phyloP scores from a whole-genome alignment of 2,329 filamentous ascomycete species.

The Colletotrichum sp. region DNA sequence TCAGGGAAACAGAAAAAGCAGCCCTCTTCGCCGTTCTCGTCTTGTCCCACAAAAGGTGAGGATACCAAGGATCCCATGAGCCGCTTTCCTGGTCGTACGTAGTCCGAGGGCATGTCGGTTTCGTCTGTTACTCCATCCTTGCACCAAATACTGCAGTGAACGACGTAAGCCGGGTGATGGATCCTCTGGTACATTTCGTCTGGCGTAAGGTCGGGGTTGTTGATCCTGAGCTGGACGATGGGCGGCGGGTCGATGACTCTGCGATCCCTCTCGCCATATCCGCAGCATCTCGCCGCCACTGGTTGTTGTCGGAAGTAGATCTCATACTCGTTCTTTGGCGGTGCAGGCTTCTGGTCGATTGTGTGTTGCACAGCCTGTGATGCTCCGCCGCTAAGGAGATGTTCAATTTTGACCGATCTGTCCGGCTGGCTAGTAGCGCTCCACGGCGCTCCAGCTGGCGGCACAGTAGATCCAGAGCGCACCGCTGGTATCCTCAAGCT shows the following conservation, averaged over 20 bases:
- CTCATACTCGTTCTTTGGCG: slow-evolving; percentile 35
- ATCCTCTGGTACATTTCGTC: slow-evolving; percentile 58
- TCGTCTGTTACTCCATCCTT: slow-evolving; percentile 70
- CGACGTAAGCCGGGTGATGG: slow-evolving; percentile 69
- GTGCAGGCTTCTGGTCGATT: neutral
- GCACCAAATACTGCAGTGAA: slow-evolving; percentile 80
- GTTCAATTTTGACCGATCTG: slow-evolving; percentile 23
- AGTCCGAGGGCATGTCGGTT: slow-evolving; percentile 74
- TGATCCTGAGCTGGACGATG: slow-evolving; percentile 76
- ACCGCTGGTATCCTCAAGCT: slow-evolving; percentile 3
- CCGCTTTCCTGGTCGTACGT: slow-evolving; percentile 72
- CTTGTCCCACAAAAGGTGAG: slow-evolving; percentile 76
- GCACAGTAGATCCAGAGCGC: neutral
- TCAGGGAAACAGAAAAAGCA: slow-evolving; percentile 90
- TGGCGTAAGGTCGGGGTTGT: slow-evolving; percentile 57
- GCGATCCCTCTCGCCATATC: slow-evolving; percentile 82
- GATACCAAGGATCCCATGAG: slow-evolving; percentile 82
- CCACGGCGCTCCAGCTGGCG: neutral
- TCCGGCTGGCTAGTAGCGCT: slow-evolving; percentile 15
- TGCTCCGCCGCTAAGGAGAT: slow-evolving; percentile 19
- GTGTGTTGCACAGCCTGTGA: neutral
- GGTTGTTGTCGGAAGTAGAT: slow-evolving; percentile 79
- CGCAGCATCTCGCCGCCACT: slow-evolving; percentile 77
- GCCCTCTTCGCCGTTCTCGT: slow-evolving; percentile 74
- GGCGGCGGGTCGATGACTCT: slow-evolving; percentile 84